Conservation (phyloP, 1,284 basidiomycete genomes). For the Sanghuangporus baumii region DNA sequence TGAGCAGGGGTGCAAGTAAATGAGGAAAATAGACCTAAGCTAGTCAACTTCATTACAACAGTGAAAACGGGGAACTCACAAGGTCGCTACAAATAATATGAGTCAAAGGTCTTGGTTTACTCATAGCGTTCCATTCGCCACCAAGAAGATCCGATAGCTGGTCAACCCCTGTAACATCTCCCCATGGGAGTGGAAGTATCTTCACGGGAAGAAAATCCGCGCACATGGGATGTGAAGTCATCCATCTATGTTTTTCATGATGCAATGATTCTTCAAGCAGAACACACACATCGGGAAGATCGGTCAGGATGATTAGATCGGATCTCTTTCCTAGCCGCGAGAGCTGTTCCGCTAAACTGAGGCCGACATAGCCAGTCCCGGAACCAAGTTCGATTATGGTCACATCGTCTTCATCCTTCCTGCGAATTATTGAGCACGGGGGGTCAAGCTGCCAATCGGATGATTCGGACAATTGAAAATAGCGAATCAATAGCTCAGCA, state of each 20-base stretch:
- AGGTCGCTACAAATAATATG: conserved; percentile 74
- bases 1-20: conserved; percentile 63
- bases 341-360: conserved; percentile 36
- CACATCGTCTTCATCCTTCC: neutral
- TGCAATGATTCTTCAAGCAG: conserved; percentile 52
- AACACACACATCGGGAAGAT: conserved; percentile 64
- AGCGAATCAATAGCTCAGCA: conserved; percentile 54
- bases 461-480: conserved; percentile 38
- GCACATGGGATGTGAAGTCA: neutral
- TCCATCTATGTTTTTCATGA: conserved; percentile 15
- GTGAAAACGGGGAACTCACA: conserved; percentile 34
- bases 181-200: conserved; percentile 65
- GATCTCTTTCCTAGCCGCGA: conserved; percentile 20
- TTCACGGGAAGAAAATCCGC: conserved; percentile 20
- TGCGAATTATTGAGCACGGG: conserved; percentile 34
- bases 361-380: conserved; percentile 61
- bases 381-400: conserved; percentile 64
- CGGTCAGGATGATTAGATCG: conserved; percentile 54
- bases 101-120: conserved; percentile 31
- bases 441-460: conserved; percentile 50
- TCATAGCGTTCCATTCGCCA: neutral
- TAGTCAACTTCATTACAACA: conserved; percentile 10
- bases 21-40: conserved; percentile 70
- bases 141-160: conserved; percentile 37
- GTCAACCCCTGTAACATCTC: conserved; percentile 38